Percentiles rank a stretch among this genome's conserved stretches.
Evolutionary conservation across 257 asterid species (phyloP).

Genomic region (Nicotiana tomentosiformis): DNA sequence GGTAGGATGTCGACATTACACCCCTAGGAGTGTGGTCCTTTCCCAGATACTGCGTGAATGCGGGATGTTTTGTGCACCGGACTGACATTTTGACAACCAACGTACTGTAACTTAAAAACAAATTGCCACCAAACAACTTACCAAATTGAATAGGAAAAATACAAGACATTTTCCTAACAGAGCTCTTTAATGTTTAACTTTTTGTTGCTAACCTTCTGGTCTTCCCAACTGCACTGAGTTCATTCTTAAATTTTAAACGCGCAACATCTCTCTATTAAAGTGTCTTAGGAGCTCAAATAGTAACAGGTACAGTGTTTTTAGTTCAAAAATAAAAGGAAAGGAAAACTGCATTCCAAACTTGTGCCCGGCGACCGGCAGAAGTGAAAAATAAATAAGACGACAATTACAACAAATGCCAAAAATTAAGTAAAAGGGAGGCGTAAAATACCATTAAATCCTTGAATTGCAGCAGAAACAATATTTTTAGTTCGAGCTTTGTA

Average conservation of each 20-base stretch:
- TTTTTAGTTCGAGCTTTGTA: conserved; percentile 63
- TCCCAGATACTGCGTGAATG: too few species aligned
- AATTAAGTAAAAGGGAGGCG: background rate
- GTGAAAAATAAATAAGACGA: background rate
- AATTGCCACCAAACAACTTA: too few species aligned
- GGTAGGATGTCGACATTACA: too few species aligned
- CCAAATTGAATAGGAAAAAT: too few species aligned
- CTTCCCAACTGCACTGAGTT: background rate
- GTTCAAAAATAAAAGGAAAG: background rate
- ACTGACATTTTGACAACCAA: too few species aligned
- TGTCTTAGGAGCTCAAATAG: background rate
- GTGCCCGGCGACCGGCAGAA: background rate
- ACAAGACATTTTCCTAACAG: too few species aligned
- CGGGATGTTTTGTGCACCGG: too few species aligned
- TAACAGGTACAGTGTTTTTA: background rate
- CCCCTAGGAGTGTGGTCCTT: too few species aligned
- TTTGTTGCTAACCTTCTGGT: background rate
- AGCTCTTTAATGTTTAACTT: background rate
- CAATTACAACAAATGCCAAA: background rate
- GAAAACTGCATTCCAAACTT: background rate
- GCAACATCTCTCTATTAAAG: background rate
- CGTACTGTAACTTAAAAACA: too few species aligned
- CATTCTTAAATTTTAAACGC: background rate
- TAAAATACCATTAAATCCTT: conserved; percentile 74
- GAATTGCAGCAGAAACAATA: conserved; percentile 72